phyloP scores from a whole-genome alignment of 2,329 filamentous ascomycete species.

The Aspergillus sp. region DNA sequence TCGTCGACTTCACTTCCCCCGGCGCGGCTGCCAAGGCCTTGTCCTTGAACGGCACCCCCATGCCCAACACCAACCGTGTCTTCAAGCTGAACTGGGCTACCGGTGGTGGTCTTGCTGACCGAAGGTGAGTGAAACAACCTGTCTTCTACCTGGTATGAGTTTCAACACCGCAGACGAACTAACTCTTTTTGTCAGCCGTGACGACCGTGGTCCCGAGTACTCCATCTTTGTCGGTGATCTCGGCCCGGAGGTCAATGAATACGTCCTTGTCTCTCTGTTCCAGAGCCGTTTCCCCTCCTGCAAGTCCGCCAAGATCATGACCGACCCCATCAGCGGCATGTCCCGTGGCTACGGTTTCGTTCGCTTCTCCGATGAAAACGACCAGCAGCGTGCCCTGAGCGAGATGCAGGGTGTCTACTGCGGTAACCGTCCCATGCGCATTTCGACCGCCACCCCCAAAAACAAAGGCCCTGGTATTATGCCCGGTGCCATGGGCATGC shows the following conservation, averaged over 20 bases:
- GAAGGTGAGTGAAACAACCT: slow-evolving; percentile 53
- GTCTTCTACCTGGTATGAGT: too few species aligned
- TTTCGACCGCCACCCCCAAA: slow-evolving; percentile 95
- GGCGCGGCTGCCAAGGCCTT: slow-evolving; percentile 87
- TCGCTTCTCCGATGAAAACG: slow-evolving; percentile 87
- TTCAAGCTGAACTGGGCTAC: slow-evolving; percentile 99
- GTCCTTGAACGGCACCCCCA: slow-evolving; percentile 74
- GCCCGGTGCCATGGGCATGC: slow-evolving; percentile 45
- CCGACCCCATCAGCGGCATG: slow-evolving; percentile 93
- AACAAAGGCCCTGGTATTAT: slow-evolving; percentile 58
- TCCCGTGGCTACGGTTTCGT: slow-evolving; percentile 97
- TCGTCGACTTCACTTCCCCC: slow-evolving; percentile 80
- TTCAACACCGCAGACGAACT: too few species aligned
- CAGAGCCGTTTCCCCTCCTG: slow-evolving; percentile 92
- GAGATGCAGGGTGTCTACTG: slow-evolving; percentile 99
- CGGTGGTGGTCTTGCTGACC: slow-evolving; percentile 87
- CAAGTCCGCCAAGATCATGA: slow-evolving; percentile 99
- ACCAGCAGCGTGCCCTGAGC: slow-evolving; percentile 88
- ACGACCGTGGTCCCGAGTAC: slow-evolving; percentile 92
- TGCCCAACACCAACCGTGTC: slow-evolving; percentile 86
- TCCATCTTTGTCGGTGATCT: slow-evolving; percentile 98
- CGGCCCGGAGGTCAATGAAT: slow-evolving; percentile 97
- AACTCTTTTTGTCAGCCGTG: slow-evolving; percentile 45
- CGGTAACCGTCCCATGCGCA: slow-evolving; percentile 96
- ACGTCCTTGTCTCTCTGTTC: slow-evolving; percentile 93